Evolutionary conservation across 495 filamentous ascomycete genomes (phyloP).

Genomic region (Staphylotrichum longicolle): DNA sequence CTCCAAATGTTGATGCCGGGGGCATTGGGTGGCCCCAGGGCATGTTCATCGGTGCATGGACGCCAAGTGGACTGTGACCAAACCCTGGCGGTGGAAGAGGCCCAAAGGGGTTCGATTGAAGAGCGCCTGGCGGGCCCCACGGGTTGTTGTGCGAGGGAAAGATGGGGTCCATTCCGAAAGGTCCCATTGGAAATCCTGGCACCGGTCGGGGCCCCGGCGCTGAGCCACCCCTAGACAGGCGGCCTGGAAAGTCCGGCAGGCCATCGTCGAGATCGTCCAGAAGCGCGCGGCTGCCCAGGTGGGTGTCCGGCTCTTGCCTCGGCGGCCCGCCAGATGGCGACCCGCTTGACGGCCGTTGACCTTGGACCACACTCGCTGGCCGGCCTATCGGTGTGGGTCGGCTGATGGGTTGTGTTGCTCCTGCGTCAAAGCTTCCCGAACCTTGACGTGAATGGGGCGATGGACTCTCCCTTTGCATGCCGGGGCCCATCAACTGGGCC

Average conservation of each 20-base stretch:
- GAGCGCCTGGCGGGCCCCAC: constrained; percentile 26
- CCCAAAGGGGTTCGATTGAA: constrained; percentile 24
- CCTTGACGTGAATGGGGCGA: constrained; percentile 46
- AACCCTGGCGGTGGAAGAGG: constrained; percentile 30
- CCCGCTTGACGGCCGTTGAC: constrained; percentile 32
- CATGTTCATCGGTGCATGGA: constrained; percentile 19
- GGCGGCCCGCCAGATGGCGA: constrained; percentile 52
- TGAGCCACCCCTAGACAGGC: constrained; percentile 13
- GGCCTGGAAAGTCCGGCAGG: constrained; percentile 26
- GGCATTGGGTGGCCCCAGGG: constrained; percentile 32
- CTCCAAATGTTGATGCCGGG: constrained; percentile 31
- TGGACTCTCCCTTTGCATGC: constrained; percentile 35
- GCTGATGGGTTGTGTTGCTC: constrained; percentile 61
- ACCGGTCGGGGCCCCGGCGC: constrained; percentile 29
- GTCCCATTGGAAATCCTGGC: constrained; percentile 22
- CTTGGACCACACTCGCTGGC: constrained; percentile 67
- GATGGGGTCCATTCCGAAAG: constrained; percentile 33
- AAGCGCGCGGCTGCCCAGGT: constrained; percentile 92
- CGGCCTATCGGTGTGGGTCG: constrained; percentile 86
- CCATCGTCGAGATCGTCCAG: constrained; percentile 72
- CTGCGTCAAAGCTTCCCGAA: constrained; percentile 45
- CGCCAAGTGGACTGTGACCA: constrained; percentile 14
- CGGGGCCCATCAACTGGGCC: constrained; percentile 31
- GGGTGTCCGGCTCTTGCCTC: constrained; percentile 61
- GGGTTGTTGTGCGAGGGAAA: constrained; percentile 29